These are phyloP conservation scores for Cutaneotrichosporon dermatis DNA, from an alignment of 1,284 basidiomycete genomes.

Conservation along the genomic window DNA sequence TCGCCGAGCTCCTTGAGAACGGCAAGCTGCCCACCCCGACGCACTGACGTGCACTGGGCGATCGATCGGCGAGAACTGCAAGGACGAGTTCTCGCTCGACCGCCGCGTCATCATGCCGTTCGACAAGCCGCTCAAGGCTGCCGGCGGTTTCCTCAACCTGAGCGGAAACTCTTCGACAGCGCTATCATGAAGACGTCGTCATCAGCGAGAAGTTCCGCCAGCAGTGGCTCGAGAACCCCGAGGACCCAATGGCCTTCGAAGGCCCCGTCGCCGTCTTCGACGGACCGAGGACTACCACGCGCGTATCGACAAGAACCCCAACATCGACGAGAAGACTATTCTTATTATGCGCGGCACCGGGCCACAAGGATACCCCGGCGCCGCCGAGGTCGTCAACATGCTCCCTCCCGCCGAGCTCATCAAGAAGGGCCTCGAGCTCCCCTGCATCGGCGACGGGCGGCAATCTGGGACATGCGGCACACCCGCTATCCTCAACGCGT, in stretches of 20 bases:
- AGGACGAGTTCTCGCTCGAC: constrained; percentile 38
- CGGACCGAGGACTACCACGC: constrained; percentile 47
- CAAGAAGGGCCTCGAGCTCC: constrained; percentile 47
- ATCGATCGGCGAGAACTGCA: constrained; percentile 37
- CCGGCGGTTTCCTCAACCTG: constrained; percentile 47
- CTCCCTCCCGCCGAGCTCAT: constrained; percentile 46
- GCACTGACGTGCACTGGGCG: constrained; percentile 41
- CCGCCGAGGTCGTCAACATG: constrained; percentile 49
- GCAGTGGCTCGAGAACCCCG: constrained; percentile 44
- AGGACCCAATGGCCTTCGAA: constrained; percentile 48
- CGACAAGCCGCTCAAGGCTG: constrained; percentile 34
- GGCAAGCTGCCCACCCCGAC: constrained; percentile 36
- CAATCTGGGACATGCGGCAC: constrained; percentile 47
- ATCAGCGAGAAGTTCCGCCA: constrained; percentile 40
- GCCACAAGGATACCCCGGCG: constrained; percentile 45
- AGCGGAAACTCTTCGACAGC: constrained; percentile 47
- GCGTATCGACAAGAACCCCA: constrained; percentile 31
- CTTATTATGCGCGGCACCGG: constrained; percentile 48
- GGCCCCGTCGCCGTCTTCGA: constrained; percentile 48
- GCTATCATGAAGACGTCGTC: constrained; percentile 51
- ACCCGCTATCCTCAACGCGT: constrained; percentile 47
- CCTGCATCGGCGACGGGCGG: constrained; percentile 47
- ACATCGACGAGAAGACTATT: constrained; percentile 36
- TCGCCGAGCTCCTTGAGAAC: constrained; percentile 40
- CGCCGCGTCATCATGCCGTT: constrained; percentile 43